Percentiles rank a stretch among this genome's conserved stretches.
phyloP scores from a whole-genome alignment of 1,139 yeast genomes.

The Casaregolazyma lundiana region DNA sequence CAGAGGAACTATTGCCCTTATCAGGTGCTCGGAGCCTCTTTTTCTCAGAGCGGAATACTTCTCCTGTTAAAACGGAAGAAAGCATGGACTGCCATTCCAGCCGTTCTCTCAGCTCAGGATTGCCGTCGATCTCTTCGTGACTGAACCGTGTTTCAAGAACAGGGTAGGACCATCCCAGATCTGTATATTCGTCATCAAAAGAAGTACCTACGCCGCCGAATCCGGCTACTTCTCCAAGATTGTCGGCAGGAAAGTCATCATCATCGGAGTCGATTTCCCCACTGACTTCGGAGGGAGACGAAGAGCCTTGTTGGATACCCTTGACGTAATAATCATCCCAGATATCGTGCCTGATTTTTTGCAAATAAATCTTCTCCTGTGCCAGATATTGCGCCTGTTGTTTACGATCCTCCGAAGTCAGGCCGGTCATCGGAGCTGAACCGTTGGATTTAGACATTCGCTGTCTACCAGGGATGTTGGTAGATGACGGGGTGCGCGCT shows the following conservation, averaged over 20 bases:
- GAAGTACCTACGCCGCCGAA: slow-evolving; percentile 34
- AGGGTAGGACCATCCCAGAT: slow-evolving; percentile 26
- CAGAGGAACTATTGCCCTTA: slow-evolving; percentile 27
- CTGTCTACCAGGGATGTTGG: slow-evolving; percentile 9
- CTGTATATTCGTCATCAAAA: slow-evolving; percentile 34
- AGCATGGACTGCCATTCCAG: slow-evolving; percentile 97
- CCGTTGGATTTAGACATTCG: slow-evolving; percentile 10
- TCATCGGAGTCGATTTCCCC: slow-evolving; percentile 24
- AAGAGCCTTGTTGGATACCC: slow-evolving; percentile 24
- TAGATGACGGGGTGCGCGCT: slow-evolving; percentile 21
- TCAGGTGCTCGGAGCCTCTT: slow-evolving; percentile 55
- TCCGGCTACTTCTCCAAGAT: slow-evolving; percentile 22
- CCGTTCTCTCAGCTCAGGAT: slow-evolving; percentile 72
- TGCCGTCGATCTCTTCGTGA: slow-evolving; percentile 18
- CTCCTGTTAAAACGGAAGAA: slow-evolving; percentile 86
- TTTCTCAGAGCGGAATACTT: slow-evolving; percentile 87
- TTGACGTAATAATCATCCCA: slow-evolving; percentile 51
- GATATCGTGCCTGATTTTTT: slow-evolving; percentile 57
- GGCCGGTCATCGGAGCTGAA: slow-evolving; percentile 6
- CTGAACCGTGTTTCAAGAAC: slow-evolving; percentile 22
- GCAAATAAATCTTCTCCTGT: slow-evolving; percentile 67
- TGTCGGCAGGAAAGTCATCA: slow-evolving; percentile 26
- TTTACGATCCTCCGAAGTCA: slow-evolving; percentile 12
- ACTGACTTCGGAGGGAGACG: slow-evolving; percentile 15
- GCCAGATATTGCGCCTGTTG: slow-evolving; percentile 38